Evolutionary conservation across 2,329 filamentous ascomycete genomes (phyloP), one percentile per base, ranked within the genome.

Genomic region (Dactylella cylindrospora): DNA sequence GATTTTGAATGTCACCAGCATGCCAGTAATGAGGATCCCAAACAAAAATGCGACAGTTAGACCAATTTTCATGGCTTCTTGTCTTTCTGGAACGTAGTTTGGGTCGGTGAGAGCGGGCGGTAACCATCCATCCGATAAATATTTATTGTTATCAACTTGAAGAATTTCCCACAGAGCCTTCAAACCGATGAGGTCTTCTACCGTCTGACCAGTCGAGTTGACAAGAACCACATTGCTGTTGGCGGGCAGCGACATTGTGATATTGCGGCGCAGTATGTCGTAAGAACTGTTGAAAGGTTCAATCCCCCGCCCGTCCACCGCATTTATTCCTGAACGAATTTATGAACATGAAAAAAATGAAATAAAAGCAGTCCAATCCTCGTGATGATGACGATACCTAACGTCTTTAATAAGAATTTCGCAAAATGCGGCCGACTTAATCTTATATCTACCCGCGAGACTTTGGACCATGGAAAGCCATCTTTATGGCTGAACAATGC

Each of bases 121-220:
- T 12, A 44, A 17, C 57, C 57, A 62, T 38, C 38, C 46, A 15
- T 54, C 38, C 2, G 49, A 32, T 13, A 62, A 29, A 50, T 62
- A 62, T 5, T 36, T 49, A 19, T 62, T 62, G 19, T 43, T 13
- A 29, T 62, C 31, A 22, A 62, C 49, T 33, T 62, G 57, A 5
- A 62, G 17, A 38, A 62, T 62, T 9, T 35, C 25, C 57, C 57
- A 62, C 7, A 62, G 44, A 7, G 41, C 57, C 17, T 22, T 28
- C 12, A 62, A 33, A 8, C 45, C 49, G 19, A 62, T 23, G 7
- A 62, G 49, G 15, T 62, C 57, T 31, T 28, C 13, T 23, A 32
- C 43, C 7, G 57, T 62, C 28, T 62, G 57, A n/a, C 57, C 57
- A 15, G 57, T 62, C 23, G 57, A 54, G 10, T 62, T 49, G 31